Base-by-base conservation (phyloP, 1,284 basidiomycete genomes). In the Apiotrichum domesticum region DNA sequence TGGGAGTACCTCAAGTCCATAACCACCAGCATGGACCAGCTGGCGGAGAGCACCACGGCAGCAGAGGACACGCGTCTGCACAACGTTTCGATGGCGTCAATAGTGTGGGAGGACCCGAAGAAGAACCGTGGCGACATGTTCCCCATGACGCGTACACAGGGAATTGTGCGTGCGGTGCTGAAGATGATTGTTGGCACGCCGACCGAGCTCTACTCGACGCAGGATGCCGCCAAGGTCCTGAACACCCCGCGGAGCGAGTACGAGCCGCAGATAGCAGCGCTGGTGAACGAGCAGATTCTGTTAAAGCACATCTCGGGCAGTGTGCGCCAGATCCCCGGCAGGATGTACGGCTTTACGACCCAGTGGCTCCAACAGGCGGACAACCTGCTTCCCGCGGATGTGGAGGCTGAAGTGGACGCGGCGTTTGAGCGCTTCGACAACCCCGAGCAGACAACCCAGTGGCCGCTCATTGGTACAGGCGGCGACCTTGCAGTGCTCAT, bases 131-230 rank as follows among this genome's bases (percentile, higher is more conserved):
- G 35, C 29, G 35, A 51, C 34, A 46, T 45, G 4, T 13, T 15
- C 6, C 34, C 33, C n/a, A 3, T 9, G 46, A 7, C 40, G 34
- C 37, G 54, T 54, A 7, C 7, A 1, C 50, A 58, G 54, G 52
- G 46, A 33, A 14, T 48, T 6, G 21, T 48, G 5, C 52, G 52
- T 6, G 46, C 46, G 29, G 42, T 50, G 46, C 50, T 41, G 21
- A 47, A 90, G 90, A 87, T 92, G 85, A 81, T 83, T 4, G 79
- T 91, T 44, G 84, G 86, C 3, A 86, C 85, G 1, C 84, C 87
- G 0, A 78, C 79, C 56, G 85, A 85, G 51, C 75, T 73, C 5
- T 93, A 91, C 69, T 79, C 85, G 56, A 71, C 82, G 2, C 80
- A 83, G 8, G 69, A 68, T 11, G 90, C 84, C 1, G 78, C 83